A percentile compares a stretch with the other conserved stretches of the same genome.
Evolutionary conservation across 139 green algal genomes (phyloP).

Genomic region (Chlorella vulgaris): DNA sequence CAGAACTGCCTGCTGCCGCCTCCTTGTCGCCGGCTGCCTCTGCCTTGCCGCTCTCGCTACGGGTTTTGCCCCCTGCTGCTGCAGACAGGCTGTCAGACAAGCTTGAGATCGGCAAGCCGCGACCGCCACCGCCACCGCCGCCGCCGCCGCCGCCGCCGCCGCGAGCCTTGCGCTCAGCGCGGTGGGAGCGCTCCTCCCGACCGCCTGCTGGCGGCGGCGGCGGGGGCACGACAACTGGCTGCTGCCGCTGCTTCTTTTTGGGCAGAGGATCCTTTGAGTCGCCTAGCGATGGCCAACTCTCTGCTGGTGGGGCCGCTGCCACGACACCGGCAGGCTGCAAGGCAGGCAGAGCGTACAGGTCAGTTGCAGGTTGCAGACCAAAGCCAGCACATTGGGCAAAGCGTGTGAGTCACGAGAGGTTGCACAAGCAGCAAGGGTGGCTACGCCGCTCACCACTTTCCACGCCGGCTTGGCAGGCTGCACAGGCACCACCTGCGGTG

Average conservation of each 20-base stretch:
- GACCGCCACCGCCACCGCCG: neutral
- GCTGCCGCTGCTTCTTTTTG: conserved; percentile 62
- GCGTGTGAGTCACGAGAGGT: neutral
- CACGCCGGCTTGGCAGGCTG: conserved; percentile 73
- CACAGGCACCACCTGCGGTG: neutral
- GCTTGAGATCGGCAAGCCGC: neutral
- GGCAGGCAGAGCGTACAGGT: too few species aligned
- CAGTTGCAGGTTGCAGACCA: conserved; percentile 1
- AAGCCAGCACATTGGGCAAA: neutral
- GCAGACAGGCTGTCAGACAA: conserved; percentile 30
- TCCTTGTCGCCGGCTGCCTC: conserved; percentile 3
- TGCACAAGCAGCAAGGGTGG: neutral
- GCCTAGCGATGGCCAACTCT: conserved; percentile 77
- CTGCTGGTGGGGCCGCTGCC: conserved; percentile 24
- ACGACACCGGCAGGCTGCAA: too few species aligned
- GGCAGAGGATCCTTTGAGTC: conserved; percentile 76
- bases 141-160: neutral
- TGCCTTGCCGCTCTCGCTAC: neutral
- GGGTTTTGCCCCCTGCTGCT: neutral
- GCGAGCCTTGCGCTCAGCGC: conserved; percentile 4
- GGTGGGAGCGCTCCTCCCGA: neutral
- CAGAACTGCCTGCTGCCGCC: neutral
- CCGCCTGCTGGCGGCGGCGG: conserved; percentile 14
- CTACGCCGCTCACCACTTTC: conserved; percentile 68
- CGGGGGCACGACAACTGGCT: conserved; percentile 18